Evolutionary conservation across 1,139 yeast species (phyloP).

Genomic region (Pichia inconspicua): DNA sequence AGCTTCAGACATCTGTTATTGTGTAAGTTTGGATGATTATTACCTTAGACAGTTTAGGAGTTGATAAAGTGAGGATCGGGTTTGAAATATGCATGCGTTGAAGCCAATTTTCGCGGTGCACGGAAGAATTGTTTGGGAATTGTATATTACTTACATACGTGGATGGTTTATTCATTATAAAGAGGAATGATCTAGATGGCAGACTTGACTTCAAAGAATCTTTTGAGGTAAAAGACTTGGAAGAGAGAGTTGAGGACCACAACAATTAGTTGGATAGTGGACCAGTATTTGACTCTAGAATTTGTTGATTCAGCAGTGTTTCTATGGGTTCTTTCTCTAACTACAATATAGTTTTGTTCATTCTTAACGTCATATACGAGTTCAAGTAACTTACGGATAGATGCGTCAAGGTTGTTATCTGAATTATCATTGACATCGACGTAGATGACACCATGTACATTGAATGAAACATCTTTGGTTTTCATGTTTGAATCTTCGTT

Average conservation of each 20-base stretch:
- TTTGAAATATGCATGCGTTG: too few relatives aligned
- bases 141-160: background rate
- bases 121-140: background rate
- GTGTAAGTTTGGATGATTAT: background rate
- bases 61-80: too few relatives aligned
- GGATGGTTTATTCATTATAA: too few relatives aligned
- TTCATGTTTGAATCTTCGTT: slow-evolving; percentile 68
- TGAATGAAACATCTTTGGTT: slow-evolving; percentile 89
- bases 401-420: slow-evolving; percentile 76
- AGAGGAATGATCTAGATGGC: slow-evolving; percentile 47
- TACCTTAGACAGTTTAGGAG: too few relatives aligned
- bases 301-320: slow-evolving; percentile 97
- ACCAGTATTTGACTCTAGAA: slow-evolving; percentile 98
- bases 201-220: slow-evolving; percentile 92
- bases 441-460: slow-evolving; percentile 87
- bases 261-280: slow-evolving; percentile 78
- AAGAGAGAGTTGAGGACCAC: slow-evolving; percentile 82
- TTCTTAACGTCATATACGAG: slow-evolving; percentile 82
- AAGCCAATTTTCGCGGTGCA: background rate
- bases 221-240: slow-evolving; percentile 88
- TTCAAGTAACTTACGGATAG: slow-evolving; percentile 69
- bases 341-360: slow-evolving; percentile 87
- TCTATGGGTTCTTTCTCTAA: slow-evolving; percentile 96
- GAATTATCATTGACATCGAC: slow-evolving; percentile 79
- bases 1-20: slow-evolving; percentile 24